Evolutionary conservation across 2,329 filamentous ascomycete genomes (phyloP).

Genomic region (Paecilomyces fulvus): DNA sequence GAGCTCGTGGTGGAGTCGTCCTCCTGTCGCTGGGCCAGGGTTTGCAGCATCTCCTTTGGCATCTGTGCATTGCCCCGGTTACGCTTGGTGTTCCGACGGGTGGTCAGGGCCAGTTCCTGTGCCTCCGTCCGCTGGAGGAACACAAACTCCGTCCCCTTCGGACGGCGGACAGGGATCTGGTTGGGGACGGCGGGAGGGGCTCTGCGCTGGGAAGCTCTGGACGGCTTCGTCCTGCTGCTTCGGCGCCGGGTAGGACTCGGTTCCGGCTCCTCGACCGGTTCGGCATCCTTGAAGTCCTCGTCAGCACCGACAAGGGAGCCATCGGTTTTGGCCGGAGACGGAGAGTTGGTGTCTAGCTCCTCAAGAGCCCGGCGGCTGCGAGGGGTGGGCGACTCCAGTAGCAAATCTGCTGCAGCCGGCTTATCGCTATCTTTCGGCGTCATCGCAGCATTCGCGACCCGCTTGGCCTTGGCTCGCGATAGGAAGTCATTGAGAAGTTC

Average conservation of each 20-base stretch:
- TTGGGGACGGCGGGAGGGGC: conserved; percentile 23
- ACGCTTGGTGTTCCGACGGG: conserved; percentile 34
- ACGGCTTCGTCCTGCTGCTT: conserved; percentile 24
- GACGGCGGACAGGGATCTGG: conserved; percentile 34
- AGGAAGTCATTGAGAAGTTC: conserved; percentile 33
- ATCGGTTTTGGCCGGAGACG: conserved; percentile 21
- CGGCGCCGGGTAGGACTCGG: conserved; percentile 24
- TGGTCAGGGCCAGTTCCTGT: conserved; percentile 33
- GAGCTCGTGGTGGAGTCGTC: not conserved
- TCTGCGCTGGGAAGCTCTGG: conserved; percentile 16
- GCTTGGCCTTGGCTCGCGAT: conserved; percentile 33
- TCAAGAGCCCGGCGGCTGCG: conserved; percentile 27
- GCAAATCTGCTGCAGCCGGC: conserved; percentile 6
- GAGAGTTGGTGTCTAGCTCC: conserved; percentile 30
- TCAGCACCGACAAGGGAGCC: conserved; percentile 7
- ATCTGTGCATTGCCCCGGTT: conserved; percentile 32
- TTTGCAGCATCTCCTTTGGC: conserved; percentile 23
- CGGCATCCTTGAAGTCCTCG: conserved; percentile 3
- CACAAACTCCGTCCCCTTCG: conserved; percentile 38
- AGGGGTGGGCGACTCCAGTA: conserved; percentile 18
- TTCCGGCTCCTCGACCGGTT: conserved; percentile 8
- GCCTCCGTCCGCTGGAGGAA: conserved; percentile 34
- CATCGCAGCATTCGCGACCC: conserved; percentile 25
- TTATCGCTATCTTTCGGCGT: conserved; percentile 12
- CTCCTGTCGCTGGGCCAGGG: conserved; percentile 13